Evolutionary conservation across 768 basidiomycete genomes (phyloP).

Genomic region (Suillus occidentalis): DNA sequence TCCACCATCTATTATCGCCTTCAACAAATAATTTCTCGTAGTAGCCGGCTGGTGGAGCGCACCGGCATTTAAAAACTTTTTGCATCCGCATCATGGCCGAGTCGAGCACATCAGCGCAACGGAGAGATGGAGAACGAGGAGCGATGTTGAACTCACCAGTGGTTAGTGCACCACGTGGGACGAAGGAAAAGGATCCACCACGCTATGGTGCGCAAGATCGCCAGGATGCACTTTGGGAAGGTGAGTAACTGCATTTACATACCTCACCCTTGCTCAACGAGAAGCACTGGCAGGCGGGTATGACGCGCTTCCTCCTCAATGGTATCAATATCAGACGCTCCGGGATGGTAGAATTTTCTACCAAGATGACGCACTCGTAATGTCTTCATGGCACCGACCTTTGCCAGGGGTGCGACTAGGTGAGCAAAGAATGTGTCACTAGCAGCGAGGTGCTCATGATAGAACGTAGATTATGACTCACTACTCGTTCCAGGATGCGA

Average conservation of each 20-base stretch:
- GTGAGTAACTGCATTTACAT: background rate
- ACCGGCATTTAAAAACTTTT: background rate
- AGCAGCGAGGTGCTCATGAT: background rate
- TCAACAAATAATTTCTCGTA: background rate
- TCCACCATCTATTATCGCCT: background rate
- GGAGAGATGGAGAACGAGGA: background rate
- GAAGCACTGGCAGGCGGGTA: background rate
- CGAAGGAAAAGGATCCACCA: background rate
- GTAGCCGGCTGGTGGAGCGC: background rate
- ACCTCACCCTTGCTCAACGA: background rate
- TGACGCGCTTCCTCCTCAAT: background rate
- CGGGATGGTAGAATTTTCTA: too few relatives aligned
- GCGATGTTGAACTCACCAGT: background rate
- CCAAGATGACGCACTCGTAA: too few relatives aligned
- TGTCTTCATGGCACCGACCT: too few relatives aligned
- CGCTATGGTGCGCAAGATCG: background rate
- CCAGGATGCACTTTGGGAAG: background rate
- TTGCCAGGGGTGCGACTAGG: too few relatives aligned
- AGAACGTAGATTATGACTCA: background rate
- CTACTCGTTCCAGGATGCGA: background rate
- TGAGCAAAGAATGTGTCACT: too few relatives aligned
- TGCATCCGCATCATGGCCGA: background rate
- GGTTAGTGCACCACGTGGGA: background rate
- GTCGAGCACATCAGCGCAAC: background rate
- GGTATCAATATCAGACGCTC: too few relatives aligned